Base-by-base conservation (phyloP, 148 eudicot species). In the Amaranthus cruentus region DNA sequence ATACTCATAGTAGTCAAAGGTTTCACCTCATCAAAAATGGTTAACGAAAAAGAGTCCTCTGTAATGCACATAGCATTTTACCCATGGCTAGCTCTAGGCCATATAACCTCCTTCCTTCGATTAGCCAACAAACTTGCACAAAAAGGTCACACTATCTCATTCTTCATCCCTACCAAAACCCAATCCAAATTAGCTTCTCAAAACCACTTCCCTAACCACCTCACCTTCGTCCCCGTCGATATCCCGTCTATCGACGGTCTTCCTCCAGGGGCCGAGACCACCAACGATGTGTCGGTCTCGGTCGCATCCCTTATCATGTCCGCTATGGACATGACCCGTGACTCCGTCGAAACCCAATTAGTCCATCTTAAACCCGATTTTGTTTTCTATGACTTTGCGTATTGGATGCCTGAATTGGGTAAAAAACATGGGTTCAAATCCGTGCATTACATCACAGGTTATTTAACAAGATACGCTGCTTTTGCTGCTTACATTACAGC, bases 41-140 rank as follows among this genome's bases (percentile, higher is more conserved):
- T 51, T 9, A 11, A 9, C 15, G 6, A 56, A 55, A 10, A 65
- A 3, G 8, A 59, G 0, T 42, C 14, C 21, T 47, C 47, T 14
- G 4, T 3, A 0, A 54, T 79, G 65, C 79, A 72, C 51, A 47
- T 84, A 57, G 82, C 69, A 1, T 82, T 84, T 79, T 84, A 73
- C 62, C 86, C 88, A 46, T 83, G 86, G 83, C 73, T 79, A 9
- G 87, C 85, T 18, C 55, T 81, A 63, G 85, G 89, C 43, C 89
- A 86, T 59, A 55, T 86, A 10, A 84, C 80, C n/a, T 63, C 87
- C 0, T 84, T n/a, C 38, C 87, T 84, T 4, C 83, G 68, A 7
- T 11, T 82, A 60, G 77, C 87, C 76, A 86, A 84, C 79, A 77
- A 75, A 55, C 66, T 86, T 1, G 85, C 85, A 3, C 44, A 80